Conservation (phyloP, 371 early-diverging fungal species). For the Zopfochytrium polystomum region DNA sequence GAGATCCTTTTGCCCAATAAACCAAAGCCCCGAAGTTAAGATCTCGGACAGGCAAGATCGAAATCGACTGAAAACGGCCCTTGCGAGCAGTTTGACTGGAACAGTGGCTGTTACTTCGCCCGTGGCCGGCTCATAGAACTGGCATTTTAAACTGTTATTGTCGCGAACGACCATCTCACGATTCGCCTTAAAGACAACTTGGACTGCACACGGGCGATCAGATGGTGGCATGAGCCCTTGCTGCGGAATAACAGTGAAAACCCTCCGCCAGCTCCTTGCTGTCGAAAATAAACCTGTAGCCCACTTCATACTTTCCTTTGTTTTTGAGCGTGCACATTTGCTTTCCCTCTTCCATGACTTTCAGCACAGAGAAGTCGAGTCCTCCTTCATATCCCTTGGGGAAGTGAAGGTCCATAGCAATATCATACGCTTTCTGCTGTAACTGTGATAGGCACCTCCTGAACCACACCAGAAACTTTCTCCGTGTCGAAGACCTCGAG, state of each 20-base stretch:
- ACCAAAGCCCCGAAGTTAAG: slow-evolving; percentile 58
- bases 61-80: slow-evolving; percentile 55
- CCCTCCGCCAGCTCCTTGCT: slow-evolving; percentile 40
- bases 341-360: slow-evolving; percentile 55
- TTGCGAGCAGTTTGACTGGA: slow-evolving; percentile 50
- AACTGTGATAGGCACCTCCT: slow-evolving; percentile 47
- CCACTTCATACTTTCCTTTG: slow-evolving; percentile 55
- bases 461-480: slow-evolving; percentile 46
- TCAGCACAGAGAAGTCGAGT: slow-evolving; percentile 56
- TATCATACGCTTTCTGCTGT: slow-evolving; percentile 62
- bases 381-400: slow-evolving; percentile 58
- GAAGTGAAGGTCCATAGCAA: slow-evolving; percentile 56
- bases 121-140: slow-evolving; percentile 49
- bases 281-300: slow-evolving; percentile 52
- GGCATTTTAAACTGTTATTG: slow-evolving; percentile 44
- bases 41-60: slow-evolving; percentile 50
- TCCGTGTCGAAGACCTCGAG: slow-evolving; percentile 55
- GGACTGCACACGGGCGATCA: slow-evolving; percentile 53
- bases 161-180: slow-evolving; percentile 45
- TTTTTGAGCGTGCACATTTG: slow-evolving; percentile 53
- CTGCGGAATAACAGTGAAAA: slow-evolving; percentile 44
- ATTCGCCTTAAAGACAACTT: slow-evolving; percentile 46
- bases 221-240: slow-evolving; percentile 55
- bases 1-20: slow-evolving; percentile 46
- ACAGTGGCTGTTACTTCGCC: slow-evolving; percentile 49